Base-by-base conservation (phyloP, 192 early-diverging fungal species). In the Coemansia sp. region DNA sequence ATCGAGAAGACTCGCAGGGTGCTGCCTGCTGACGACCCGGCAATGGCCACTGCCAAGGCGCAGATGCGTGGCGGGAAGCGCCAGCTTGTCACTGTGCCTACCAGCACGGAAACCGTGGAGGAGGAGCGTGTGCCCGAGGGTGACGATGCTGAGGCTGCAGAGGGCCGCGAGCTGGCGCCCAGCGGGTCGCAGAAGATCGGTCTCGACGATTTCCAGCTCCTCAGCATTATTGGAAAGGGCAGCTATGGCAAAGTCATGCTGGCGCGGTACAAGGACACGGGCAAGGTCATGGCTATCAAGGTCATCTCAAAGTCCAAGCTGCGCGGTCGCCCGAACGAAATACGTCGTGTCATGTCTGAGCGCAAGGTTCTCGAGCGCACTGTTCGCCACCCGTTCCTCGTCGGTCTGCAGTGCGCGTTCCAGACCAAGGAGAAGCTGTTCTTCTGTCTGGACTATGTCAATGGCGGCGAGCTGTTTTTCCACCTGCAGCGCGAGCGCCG, bases 161-260 rank as follows among this genome's bases (percentile, higher is more conserved):
- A 37, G 19, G 60, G 34, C 6, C 60, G 62, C 10, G 51, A 55
- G 4, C 1, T 3, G 51, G 46, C 46, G 2, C 46, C 46, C 19
- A 19, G 46, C 27, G 51, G 46, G 15, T 53, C 62, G 32, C 53
- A 50, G 29, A 75, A 76, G 53, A 71, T 81, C 7, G 67, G 66
- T 7, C 69, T 86, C 5, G 83, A 86, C 32, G 89, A 91, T 61
- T 93, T 93, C 64, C 85, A 87, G 39, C 80, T 91, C 25, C 77
- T 93, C 29, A 93, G 90, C 66, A 84, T 93, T 19, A 87, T 93
- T 44, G 91, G 91, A 23, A 91, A 91, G 73, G 91, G 91, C 55
- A 87, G 85, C 62, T 92, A 91, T 69, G 91, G 91, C 31, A 89
- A 90, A 65, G 91, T 93, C 14, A 75, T 92, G 76, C 85, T 91